These are phyloP conservation scores for Ambrosia hybrid DNA, from an alignment of 140 eudicot species.

Conservation along the genomic window DNA sequence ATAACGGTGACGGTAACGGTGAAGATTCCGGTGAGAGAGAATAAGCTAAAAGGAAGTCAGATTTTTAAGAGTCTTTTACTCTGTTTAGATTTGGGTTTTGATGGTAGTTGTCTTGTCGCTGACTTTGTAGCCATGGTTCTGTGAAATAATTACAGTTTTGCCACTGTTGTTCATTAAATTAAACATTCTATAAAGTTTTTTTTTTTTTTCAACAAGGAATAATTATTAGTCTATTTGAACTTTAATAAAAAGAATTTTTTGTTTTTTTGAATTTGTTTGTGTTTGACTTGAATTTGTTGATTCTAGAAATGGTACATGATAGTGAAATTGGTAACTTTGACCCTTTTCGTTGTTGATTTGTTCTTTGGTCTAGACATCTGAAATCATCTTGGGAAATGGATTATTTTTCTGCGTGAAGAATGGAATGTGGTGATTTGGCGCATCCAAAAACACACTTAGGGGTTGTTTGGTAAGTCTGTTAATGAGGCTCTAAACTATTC, in stretches of 20 bases:
- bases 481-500: no score
- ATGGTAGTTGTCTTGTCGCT: slow-evolving; percentile 23
- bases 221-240: no score
- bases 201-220: no score
- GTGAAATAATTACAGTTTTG: background rate
- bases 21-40: slow-evolving; percentile 10
- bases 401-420: no score
- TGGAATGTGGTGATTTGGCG: no score
- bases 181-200: background rate
- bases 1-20: background rate
- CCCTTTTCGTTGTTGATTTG: no score
- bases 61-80: slow-evolving; percentile 15
- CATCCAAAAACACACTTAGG: no score
- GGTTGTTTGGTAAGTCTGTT: no score
- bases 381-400: no score
- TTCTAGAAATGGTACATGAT: background rate
- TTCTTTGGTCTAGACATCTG: no score
- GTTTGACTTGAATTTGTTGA: slow-evolving; percentile 8
- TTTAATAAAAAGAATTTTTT: no score
- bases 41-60: slow-evolving; percentile 20
- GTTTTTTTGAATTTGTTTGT: no score
- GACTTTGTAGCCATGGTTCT: slow-evolving; percentile 2
- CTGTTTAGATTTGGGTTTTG: slow-evolving; percentile 35
- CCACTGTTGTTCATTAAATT: slow-evolving; percentile 10
- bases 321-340: background rate